These are phyloP conservation scores for Chrysophaeum taylorii DNA, from an alignment of 352 stramenopile species.

Conservation along the genomic window DNA sequence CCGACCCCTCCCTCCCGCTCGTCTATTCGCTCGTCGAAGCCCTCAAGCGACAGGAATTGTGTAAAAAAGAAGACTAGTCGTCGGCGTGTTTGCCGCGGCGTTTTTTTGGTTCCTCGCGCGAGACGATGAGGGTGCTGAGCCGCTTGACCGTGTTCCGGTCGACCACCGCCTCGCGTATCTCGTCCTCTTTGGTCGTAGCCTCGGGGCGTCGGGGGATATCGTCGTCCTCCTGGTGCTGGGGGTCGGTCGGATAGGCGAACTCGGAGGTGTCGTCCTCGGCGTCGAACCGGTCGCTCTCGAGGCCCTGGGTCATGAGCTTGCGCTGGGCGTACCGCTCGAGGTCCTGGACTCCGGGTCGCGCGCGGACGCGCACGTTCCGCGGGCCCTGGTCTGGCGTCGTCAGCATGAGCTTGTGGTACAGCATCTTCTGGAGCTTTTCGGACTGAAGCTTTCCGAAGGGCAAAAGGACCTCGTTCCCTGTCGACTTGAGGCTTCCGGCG, in stretches of 20 bases:
- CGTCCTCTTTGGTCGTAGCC: slow-evolving; percentile 30
- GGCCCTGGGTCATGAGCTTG: slow-evolving; percentile 22
- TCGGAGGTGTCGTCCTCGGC: neutral
- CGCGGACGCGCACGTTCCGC: slow-evolving; percentile 36
- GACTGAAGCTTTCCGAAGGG: slow-evolving; percentile 31
- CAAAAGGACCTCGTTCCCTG: neutral
- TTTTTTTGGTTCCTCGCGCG: slow-evolving; percentile 22
- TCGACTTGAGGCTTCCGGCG: neutral
- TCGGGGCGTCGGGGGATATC: slow-evolving; percentile 21
- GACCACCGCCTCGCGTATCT: slow-evolving; percentile 26
- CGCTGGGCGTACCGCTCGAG: slow-evolving; percentile 17
- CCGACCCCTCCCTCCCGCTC: neutral
- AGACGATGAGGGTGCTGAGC: slow-evolving; percentile 26
- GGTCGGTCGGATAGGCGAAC: neutral
- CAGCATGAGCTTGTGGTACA: slow-evolving; percentile 38
- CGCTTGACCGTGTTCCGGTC: slow-evolving; percentile 33
- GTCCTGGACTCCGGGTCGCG: slow-evolving; percentile 18
- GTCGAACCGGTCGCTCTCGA: neutral
- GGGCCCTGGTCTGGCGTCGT: slow-evolving; percentile 30
- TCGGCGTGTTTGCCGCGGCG: neutral
- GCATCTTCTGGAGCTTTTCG: slow-evolving; percentile 31
- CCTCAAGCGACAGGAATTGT: neutral
- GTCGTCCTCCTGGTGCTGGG: neutral
- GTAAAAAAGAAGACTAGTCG: no score
- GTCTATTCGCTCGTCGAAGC: neutral